Percentiles rank a stretch among this genome's conserved stretches.
Evolutionary conservation across 768 basidiomycete genomes (phyloP).

Genomic region (Asterophora parasitica): DNA sequence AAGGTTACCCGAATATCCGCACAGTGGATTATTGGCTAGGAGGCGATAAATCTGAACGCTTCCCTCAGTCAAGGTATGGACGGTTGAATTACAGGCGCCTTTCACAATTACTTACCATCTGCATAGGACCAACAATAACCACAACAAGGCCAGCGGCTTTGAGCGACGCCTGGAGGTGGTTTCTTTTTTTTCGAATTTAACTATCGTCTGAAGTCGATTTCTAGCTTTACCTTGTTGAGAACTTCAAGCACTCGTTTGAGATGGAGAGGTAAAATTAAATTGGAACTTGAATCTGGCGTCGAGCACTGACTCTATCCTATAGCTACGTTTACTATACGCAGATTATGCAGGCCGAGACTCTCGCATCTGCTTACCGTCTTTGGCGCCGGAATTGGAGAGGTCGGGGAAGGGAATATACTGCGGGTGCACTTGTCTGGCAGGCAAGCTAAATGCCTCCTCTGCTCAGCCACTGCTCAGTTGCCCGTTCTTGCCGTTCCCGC

Average conservation of each 20-base stretch:
- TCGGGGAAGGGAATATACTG: slow-evolving; percentile 77
- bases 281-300: neutral
- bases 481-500: neutral
- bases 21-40: slow-evolving; percentile 90
- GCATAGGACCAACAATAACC: slow-evolving; percentile 60
- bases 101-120: neutral
- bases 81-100: slow-evolving; percentile 5
- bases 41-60: slow-evolving; percentile 66
- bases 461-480: too few species aligned
- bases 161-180: slow-evolving; percentile 75
- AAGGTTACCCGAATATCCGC: slow-evolving; percentile 83
- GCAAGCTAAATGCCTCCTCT: slow-evolving; percentile 32
- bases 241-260: slow-evolving; percentile 86
- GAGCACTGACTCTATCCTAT: slow-evolving; percentile 7
- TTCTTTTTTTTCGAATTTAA: slow-evolving; percentile 2
- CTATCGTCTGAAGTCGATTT: slow-evolving; percentile 1
- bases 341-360: slow-evolving; percentile 91
- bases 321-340: slow-evolving; percentile 95
- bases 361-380: slow-evolving; percentile 81
- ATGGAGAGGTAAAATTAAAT: slow-evolving; percentile 61
- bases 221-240: slow-evolving; percentile 89
- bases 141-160: slow-evolving; percentile 90
- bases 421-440: slow-evolving; percentile 96
- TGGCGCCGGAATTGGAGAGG: slow-evolving; percentile 94
- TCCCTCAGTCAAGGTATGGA: slow-evolving; percentile 78